Base-by-base conservation (phyloP, 192 early-diverging fungal genomes). In the Coemansia sp. region DNA sequence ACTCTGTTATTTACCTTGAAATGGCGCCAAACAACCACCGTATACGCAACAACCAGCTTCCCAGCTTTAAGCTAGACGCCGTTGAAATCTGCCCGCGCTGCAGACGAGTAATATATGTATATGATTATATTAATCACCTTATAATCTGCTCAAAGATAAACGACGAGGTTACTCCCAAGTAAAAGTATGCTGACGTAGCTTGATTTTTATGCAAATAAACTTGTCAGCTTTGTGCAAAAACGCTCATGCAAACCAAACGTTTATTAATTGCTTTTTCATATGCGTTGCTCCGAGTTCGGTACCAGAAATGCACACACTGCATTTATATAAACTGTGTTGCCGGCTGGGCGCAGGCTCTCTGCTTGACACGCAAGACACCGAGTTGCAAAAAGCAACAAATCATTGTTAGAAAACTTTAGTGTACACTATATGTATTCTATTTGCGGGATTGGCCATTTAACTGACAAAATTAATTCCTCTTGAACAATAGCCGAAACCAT, bases 251-350 rank as follows among this genome's bases (percentile, higher is more conserved):
- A n/a, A 45, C 4, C 41, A 19, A 20, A 52, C 50, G 9, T 52
- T 52, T 52, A 52, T 52, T 23, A 52, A 24, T 19, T 52, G 18
- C 10, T 52, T 52, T 52, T 52, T 52, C 20, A 12, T 18, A 52
- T 13, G 16, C 18, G 20, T 11, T 11, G 18, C 23, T 45, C 12
- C 41, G 16, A 45, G 14, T 45, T n/a, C 14, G 41, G 41, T 45
- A 45, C 16, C 41, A 45, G 16, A 45, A 45, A 13, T 45, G 41
- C 41, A 45, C 41, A 13, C 41, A 16, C 14, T 45, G 41, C 41
- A 45, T 45, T 45, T 45, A 45, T 45, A 45, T 45, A 45, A 45
- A 14, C 4, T 45, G 14, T 35, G 32, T 9, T 35, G 32, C 32
- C 9, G 32, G 32, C 32, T 35, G 32, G 32, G 32, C 32, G 32